Base-by-base conservation (phyloP, 2,329 filamentous ascomycete genomes). In the Pseudofabraea citricarpa region DNA sequence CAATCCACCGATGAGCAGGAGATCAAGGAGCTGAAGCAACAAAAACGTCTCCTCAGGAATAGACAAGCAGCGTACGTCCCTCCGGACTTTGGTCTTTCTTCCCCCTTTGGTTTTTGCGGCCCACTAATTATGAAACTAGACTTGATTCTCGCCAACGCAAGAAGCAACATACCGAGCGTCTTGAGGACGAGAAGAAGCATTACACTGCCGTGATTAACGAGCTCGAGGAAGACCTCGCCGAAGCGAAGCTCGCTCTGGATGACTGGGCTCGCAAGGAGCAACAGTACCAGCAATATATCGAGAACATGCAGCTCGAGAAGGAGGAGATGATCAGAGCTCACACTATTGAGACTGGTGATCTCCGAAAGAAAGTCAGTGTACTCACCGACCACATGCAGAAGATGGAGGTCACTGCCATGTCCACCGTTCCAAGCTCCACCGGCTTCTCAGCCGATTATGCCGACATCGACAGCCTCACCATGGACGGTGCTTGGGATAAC, bases 1-100 rank as follows among this genome's bases (percentile, higher is more conserved):
- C 83, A 88, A 67, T 91, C 89, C 26, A 89, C 81, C 44, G 85
- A 94, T 64, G 91, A 97, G 60, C 83, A 93, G 53, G 85, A 95
- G 71, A 87, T 95, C 72, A 97, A 95, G 75, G 90, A 97, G 70
- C 77, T 98, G 59, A 98, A 98, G 79, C 90, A 95, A 65, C 93
- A 96, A 68, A 97, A 97, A 75, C 84, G 93, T 48, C 74, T 98
- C 49, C 74, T 98, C 51, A 81, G 93, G 60, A 98, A 98, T 70
- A 83, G 93, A 60, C 91, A 97, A 72, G 93, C 93, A 68, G 93
- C 93, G 89, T 95, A 82, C 73, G 86, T 78, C 50, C 56, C 50
- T 57, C 54, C 54, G 51, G 52, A 47, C 44, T 55, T 55, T 53
- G 36, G 44, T 55, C 56, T 43, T 35, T 48, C 27, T 40, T 44